These are phyloP conservation scores for Aciculosporium take DNA, from an alignment of 2,329 filamentous ascomycete genomes.

Conservation along the genomic window DNA sequence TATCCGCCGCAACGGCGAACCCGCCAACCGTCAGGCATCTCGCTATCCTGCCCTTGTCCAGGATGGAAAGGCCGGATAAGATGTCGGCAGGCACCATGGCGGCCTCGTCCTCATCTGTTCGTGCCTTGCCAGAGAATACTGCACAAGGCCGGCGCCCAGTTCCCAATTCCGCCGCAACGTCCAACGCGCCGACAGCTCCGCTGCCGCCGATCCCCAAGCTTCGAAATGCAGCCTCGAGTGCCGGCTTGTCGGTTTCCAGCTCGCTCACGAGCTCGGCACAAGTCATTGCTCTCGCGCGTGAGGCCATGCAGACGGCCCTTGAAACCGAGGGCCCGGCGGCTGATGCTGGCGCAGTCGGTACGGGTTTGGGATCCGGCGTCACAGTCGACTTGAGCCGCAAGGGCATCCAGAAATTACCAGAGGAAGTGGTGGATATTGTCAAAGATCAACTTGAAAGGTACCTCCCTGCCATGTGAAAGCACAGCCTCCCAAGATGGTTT, in stretches of 20 bases:
- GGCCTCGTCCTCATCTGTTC: conserved; percentile 14
- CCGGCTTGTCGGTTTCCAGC: conserved; percentile 33
- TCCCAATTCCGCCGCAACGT: conserved; percentile 23
- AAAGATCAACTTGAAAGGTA: conserved; percentile 61
- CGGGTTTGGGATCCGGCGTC: conserved; percentile 51
- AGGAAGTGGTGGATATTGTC: conserved; percentile 62
- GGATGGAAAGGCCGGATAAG: conserved; percentile 23
- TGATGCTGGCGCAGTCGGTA: conserved; percentile 44
- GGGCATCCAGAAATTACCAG: conserved; percentile 55
- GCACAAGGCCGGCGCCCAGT: conserved; percentile 24
- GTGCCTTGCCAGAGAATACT: conserved; percentile 28
- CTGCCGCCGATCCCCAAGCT: conserved; percentile 32
- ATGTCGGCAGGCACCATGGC: conserved; percentile 12
- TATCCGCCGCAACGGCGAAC: conserved; percentile 5
- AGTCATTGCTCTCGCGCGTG: conserved; percentile 49
- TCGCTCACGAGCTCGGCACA: conserved; percentile 42
- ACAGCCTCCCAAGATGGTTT: background rate
- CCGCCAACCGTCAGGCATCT: conserved; percentile 3
- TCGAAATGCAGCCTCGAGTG: conserved; percentile 31
- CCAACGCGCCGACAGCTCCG: conserved; percentile 26
- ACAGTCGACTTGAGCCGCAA: conserved; percentile 68
- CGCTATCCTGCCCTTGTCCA: conserved; percentile 11
- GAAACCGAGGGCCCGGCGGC: conserved; percentile 52
- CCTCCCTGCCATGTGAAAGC: background rate
- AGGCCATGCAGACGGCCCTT: conserved; percentile 53